phyloP scores from a whole-genome alignment of 2,329 filamentous ascomycete genomes.

The Rhynchosporium graminicola region DNA sequence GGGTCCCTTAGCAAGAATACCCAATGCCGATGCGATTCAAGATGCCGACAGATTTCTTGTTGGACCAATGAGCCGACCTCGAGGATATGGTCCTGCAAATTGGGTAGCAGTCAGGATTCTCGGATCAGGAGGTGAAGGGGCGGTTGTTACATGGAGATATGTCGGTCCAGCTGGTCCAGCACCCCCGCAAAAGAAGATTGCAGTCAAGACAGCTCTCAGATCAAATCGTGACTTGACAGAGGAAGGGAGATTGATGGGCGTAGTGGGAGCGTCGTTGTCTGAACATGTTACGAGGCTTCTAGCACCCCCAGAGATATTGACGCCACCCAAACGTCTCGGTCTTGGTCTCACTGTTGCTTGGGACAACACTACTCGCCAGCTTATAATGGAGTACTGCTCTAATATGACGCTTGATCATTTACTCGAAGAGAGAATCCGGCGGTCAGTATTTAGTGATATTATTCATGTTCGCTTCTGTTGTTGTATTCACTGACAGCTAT shows the following conservation, averaged over 20 bases:
- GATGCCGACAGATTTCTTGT: neutral
- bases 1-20: no score
- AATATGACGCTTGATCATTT: neutral
- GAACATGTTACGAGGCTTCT: neutral
- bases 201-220: neutral
- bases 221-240: neutral
- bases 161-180: neutral
- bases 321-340: neutral
- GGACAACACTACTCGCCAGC: neutral
- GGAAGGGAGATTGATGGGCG: neutral
- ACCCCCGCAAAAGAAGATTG: neutral
- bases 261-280: neutral
- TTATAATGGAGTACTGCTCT: slow-evolving; percentile 1
- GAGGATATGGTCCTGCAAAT: neutral
- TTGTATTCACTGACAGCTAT: neutral
- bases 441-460: neutral
- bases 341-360: neutral
- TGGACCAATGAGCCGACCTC: no score
- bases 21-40: neutral
- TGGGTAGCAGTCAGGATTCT: neutral
- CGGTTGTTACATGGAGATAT: neutral
- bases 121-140: neutral
- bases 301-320: neutral
- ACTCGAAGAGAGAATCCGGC: neutral
- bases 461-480: neutral